Base-by-base conservation (phyloP, 2,329 filamentous ascomycete genomes). In the Cladosporium sp. region DNA sequence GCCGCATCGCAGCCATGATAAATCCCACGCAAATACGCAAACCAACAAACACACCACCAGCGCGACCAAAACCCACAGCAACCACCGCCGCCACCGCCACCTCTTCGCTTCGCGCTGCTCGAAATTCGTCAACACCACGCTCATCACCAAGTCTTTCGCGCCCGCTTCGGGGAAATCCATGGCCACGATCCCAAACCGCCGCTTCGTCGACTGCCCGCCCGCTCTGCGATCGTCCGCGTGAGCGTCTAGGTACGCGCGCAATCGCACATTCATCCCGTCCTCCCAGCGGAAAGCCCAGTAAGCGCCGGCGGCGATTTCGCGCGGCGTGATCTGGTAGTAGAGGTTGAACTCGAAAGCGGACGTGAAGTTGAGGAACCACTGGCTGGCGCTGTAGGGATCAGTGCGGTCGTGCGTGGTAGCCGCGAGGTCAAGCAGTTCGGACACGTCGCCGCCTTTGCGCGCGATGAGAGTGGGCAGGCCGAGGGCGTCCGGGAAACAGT, bases 341-440 rank as follows among this genome's bases (percentile, higher is more conserved):
- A 76, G 54, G 56, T 77, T 78, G 70, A 78, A 81, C 67, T 82
- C 80, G 8, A 79, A 81, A 3, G 79, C 79, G 21, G 77, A 80
- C 67, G 76, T 79, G 67, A 83, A 83, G 67, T 81, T 81, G 60
- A 81, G 70, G 58, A 76, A 81, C 79, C 79, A 81, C 36, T 76
- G 72, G 18, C 60, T 65, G 14, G 32, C 21, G 28, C 39, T 30
- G 13, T 21, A 18, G n/a, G 49, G 7, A 18, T 21, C 18, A 18
- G 6, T 16, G 7, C 65, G 57, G 64, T 72, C 69, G 13, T 65
- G 51, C 56, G 72, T 71, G 18, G 63, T 65, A 1, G 72, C 67
- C 1, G 81, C 80, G 30, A 73, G 72, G 21, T 72, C 69, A 57
- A 82, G 75, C 68, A 82, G 74, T 23, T 71, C 68, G 25, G 73